Evolutionary conservation across 2,329 filamentous ascomycete species (phyloP).

Genomic region (Trichoderma arundinaceum): DNA sequence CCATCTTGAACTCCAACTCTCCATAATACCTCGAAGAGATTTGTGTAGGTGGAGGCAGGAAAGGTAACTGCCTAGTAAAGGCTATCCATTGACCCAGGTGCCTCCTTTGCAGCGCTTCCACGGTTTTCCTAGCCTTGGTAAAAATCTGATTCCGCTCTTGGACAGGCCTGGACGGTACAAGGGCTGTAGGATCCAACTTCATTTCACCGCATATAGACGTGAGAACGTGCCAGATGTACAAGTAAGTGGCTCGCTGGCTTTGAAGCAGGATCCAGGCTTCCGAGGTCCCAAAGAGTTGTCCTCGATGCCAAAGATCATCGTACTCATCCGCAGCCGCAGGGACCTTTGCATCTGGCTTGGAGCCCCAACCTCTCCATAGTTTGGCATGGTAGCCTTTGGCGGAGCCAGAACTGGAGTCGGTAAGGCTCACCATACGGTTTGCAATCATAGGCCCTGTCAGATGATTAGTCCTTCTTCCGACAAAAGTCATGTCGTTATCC

Average conservation of each 20-base stretch:
- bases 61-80: not conserved
- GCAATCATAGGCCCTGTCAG: slow-evolving; percentile 33
- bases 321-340: not conserved
- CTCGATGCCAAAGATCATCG: slow-evolving; percentile 1
- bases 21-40: not conserved
- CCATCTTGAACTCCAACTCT: not conserved
- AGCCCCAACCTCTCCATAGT: slow-evolving; percentile 7
- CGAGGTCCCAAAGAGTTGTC: slow-evolving; percentile 4
- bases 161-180: not conserved
- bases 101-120: not conserved
- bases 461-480: slow-evolving; percentile 33
- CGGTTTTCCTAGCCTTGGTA: not conserved
- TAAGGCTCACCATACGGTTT: slow-evolving; percentile 14
- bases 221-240: slow-evolving; percentile 2
- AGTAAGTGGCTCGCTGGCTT: slow-evolving; percentile 6
- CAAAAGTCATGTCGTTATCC: slow-evolving; percentile 35
- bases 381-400: not conserved
- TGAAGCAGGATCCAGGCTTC: slow-evolving; percentile 22
- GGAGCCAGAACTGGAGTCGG: not conserved
- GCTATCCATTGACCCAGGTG: not conserved
- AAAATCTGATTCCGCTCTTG: not conserved
- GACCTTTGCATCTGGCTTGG: not conserved
- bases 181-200: not conserved
- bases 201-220: not conserved
- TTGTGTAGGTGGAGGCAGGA: not conserved